Evolutionary conservation across 2,329 filamentous ascomycete genomes (phyloP), one percentile per base, ranked within the genome.

Genomic region (Botrytis byssoidea): DNA sequence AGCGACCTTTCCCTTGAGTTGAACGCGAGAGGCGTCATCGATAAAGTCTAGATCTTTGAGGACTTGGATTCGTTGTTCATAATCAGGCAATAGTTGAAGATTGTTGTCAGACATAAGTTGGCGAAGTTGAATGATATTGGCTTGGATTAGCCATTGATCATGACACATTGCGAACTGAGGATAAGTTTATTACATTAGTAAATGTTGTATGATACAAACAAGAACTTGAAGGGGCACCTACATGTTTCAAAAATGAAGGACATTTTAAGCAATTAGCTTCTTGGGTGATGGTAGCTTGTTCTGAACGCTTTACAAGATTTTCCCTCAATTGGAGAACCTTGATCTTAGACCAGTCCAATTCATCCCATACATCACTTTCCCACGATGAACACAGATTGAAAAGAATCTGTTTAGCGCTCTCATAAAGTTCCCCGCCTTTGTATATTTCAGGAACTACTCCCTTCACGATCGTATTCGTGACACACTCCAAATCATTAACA

Each of bases 1-100:
- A 7, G 96, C 96, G 35, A 99, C 96, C 83, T 98, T 98, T 83
- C 96, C 96, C 84, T 99, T 99, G 76, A 99, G 88, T 83, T 97
- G 93, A 57, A 99, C 97, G 35, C 95, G 91, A 7, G 91, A 91
- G 63, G 92, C 90, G 6, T 92, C 90, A 79, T 99, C 96, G 77
- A 99, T 92, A 82, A 99, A 99, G 8, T 90, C 92, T 12, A 99
- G 88, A 77, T 98, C 95, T 81, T 93, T 95, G 64, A 99, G 87
- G 0, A 99, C 96, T 76, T 92, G 90, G 55, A 98, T 93, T 68
- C 96, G 92, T 83, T 98, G 96, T 81, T 98, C 93, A 81, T 99
- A 99, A 83, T 99, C 96, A 0, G 96, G 96, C 16, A 99, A 88
- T 7, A 99, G 88, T 80, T 98, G 95, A 3, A 99, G 89, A 80